phyloP scores from a whole-genome alignment of 1,284 basidiomycete species.

The Moesziomyces sp. region DNA sequence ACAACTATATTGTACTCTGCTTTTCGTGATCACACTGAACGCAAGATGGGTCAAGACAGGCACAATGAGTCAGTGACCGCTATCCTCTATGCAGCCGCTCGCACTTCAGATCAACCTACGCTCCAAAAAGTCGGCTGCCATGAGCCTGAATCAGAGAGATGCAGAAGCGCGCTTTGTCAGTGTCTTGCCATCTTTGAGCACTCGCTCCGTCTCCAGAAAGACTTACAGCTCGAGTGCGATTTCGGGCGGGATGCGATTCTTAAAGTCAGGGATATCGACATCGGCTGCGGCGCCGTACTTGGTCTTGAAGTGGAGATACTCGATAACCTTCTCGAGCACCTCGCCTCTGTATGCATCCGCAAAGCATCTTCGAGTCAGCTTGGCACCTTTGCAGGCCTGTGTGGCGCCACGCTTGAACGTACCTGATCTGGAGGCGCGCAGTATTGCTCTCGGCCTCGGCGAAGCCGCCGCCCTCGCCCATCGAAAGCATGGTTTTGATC shows the following conservation, averaged over 20 bases:
- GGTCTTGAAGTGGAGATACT: slow-evolving; percentile 82
- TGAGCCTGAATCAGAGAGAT: slow-evolving; percentile 30
- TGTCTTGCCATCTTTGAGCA: slow-evolving; percentile 50
- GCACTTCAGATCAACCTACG: slow-evolving; percentile 18
- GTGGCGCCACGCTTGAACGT: neutral
- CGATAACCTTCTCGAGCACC: slow-evolving; percentile 82
- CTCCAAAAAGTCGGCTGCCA: slow-evolving; percentile 64
- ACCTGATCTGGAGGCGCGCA: slow-evolving; percentile 69
- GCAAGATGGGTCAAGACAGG: no score
- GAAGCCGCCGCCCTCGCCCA: slow-evolving; percentile 66
- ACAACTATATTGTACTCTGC: no score
- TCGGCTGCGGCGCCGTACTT: slow-evolving; percentile 75
- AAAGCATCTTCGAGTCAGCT: neutral
- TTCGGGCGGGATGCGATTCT: slow-evolving; percentile 81
- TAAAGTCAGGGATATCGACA: slow-evolving; percentile 81
- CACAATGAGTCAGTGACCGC: neutral
- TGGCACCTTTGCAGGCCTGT: slow-evolving; percentile 4
- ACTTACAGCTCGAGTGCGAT: slow-evolving; percentile 83
- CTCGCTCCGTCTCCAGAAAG: no score
- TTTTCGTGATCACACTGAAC: no score
- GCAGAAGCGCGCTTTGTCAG: neutral
- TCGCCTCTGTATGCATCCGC: slow-evolving; percentile 72
- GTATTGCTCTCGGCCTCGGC: slow-evolving; percentile 68
- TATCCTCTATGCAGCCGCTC: no score
- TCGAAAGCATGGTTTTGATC: slow-evolving; percentile 58